Conservation (phyloP, 2,329 filamentous ascomycete genomes). For the Hirsutella minnesotensis region DNA sequence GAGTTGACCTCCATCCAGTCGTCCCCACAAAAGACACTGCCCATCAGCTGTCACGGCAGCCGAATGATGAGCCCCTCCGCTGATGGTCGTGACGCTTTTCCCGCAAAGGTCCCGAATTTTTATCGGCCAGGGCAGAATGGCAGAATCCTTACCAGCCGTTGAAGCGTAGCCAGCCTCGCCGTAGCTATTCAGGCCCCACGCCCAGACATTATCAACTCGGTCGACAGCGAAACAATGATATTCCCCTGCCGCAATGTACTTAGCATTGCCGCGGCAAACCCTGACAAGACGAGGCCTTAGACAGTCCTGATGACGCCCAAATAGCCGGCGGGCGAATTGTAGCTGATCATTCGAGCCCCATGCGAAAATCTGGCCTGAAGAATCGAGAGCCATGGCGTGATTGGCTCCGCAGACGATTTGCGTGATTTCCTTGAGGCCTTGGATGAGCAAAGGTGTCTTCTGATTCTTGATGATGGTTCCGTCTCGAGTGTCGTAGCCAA, state of each 20-base stretch:
- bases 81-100: slow-evolving; percentile 48
- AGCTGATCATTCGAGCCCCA: slow-evolving; percentile 34
- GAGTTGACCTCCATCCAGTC: slow-evolving; percentile 35
- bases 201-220: slow-evolving; percentile 53
- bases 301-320: slow-evolving; percentile 31
- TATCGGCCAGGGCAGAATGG: slow-evolving; percentile 48
- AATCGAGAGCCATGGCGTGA: slow-evolving; percentile 51
- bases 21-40: slow-evolving; percentile 40
- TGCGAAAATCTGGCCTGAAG: slow-evolving; percentile 19
- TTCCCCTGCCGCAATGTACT: slow-evolving; percentile 50
- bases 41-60: slow-evolving; percentile 38
- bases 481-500: slow-evolving; percentile 28
- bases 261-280: slow-evolving; percentile 48
- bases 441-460: slow-evolving; percentile 31
- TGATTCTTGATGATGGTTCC: slow-evolving; percentile 31
- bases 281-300: slow-evolving; percentile 34
- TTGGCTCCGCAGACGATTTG: slow-evolving; percentile 51
- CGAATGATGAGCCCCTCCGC: slow-evolving; percentile 60
- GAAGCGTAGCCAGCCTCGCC: slow-evolving; percentile 53
- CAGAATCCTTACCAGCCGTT: slow-evolving; percentile 26
- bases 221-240: slow-evolving; percentile 69
- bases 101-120: slow-evolving; percentile 49
- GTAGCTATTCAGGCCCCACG: slow-evolving; percentile 75
- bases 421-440: slow-evolving; percentile 44
- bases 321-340: slow-evolving; percentile 35